Base-by-base conservation (phyloP, 2,329 filamentous ascomycete species). In the Aspergillus caelatus region DNA sequence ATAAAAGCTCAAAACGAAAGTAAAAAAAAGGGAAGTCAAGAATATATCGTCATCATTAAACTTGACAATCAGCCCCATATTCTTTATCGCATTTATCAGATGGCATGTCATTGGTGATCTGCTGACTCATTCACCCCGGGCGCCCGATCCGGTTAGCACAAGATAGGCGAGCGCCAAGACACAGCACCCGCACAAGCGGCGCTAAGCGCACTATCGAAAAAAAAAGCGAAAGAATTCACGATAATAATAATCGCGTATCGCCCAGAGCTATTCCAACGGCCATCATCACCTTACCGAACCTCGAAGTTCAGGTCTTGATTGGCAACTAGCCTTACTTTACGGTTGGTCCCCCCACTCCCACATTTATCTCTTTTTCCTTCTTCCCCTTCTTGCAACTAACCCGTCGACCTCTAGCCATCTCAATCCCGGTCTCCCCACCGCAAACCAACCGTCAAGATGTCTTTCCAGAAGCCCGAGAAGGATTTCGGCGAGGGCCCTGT, bases 381-480 rank as follows among this genome's bases (percentile, higher is more conserved):
- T 19, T 56, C 52, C 43, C 43, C 21, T 19, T 50, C 26, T 28
- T 56, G 45, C 48, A 63, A 57, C 65, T 59, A 65, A 62, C 34
- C 34, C 16, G 28, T 46, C 28, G 46, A 16, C 62, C 60, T 57
- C 63, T 41, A 69, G 65, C 57, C 65, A 65, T 65, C 65, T 68
- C 68, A 71, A 65, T 67, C 63, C 59, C 67, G 64, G 64, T 70
- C 67, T 68, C 65, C 60, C 65, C 66, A 74, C 65, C 71, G 66
- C 67, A 67, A 64, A 75, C 77, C 75, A 78, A 70, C 65, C 53
- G 41, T 66, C 83, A 91, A 84, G 72, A 96, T 96, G 92, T 95
- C 93, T 84, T 95, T 91, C 90, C 88, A 96, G 84, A 96, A 97
- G 89, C 85, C 87, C 80, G 94, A 97, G 83, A 97, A 97, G 89